Conservation (phyloP, 2,329 filamentous ascomycete genomes). For the Sclerotinia sclerotiorum region DNA sequence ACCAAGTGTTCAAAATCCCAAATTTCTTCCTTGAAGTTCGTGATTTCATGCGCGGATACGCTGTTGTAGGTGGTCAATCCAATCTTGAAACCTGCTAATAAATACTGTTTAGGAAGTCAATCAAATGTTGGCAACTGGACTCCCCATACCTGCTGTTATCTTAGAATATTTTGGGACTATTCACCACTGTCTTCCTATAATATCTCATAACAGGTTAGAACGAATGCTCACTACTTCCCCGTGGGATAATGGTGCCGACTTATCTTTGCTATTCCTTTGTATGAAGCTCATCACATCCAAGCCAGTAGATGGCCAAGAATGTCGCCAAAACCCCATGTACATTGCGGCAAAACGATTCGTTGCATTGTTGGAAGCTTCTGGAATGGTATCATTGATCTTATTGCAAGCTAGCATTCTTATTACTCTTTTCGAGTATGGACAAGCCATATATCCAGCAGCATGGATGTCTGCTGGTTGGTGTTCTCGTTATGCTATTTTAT, state of each 20-base stretch:
- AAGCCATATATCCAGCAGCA: conserved; percentile 51
- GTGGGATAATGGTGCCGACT: conserved; percentile 48
- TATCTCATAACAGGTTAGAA: conserved; percentile 48
- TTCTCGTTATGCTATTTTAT: conserved; percentile 47
- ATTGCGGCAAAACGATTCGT: conserved; percentile 47
- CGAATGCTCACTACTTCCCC: conserved; percentile 44
- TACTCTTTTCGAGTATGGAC: conserved; percentile 50
- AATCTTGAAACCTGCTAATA: conserved; percentile 2
- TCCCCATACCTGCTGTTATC: conserved; percentile 43
- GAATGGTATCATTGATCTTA: conserved; percentile 45
- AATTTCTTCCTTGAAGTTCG: neutral
- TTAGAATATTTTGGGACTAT: conserved; percentile 47
- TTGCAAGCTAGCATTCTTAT: conserved; percentile 50
- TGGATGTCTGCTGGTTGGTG: conserved; percentile 50
- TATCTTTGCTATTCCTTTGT: conserved; percentile 49
- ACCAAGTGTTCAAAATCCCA: neutral
- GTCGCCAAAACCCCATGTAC: conserved; percentile 45
- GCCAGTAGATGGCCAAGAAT: conserved; percentile 41
- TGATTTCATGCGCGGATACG: neutral
- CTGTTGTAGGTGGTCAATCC: too few species aligned
- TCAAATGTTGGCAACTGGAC: conserved; percentile 44
- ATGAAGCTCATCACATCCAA: conserved; percentile 49
- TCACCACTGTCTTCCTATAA: conserved; percentile 50
- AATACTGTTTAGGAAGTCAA: conserved; percentile 42
- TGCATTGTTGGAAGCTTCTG: conserved; percentile 45